Percentiles rank a stretch among this genome's conserved stretches.
Conservation (phyloP, 441 rosid species). For the Croton setiger region DNA sequence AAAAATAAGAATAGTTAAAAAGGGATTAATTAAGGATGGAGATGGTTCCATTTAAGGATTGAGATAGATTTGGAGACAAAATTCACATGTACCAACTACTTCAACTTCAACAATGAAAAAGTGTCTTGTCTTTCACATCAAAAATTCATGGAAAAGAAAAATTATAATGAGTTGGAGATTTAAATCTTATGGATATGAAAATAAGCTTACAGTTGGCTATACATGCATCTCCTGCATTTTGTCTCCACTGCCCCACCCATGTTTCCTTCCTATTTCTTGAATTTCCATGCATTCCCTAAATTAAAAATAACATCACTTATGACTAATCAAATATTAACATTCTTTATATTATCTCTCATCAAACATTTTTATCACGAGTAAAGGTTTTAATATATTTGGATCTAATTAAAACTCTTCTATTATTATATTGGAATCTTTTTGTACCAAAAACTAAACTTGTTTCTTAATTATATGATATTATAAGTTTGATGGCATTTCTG, state of each 20-base stretch:
- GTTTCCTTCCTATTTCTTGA: not conserved
- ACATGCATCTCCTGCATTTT: conserved; percentile 19
- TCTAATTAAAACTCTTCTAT: too few species aligned
- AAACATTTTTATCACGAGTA: too few species aligned
- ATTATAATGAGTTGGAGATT: conserved; percentile 18
- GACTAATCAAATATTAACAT: too few species aligned
- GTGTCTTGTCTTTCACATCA: conserved; percentile 30
- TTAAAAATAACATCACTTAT: too few species aligned
- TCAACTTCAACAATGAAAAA: conserved; percentile 1
- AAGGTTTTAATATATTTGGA: too few species aligned
- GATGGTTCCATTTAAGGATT: not conserved
- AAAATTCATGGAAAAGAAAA: conserved; percentile 3
- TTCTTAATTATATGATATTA: too few species aligned
- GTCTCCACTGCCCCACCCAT: conserved; percentile 25
- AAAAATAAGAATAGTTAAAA: not conserved
- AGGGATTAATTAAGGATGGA: not conserved
- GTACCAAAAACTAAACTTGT: too few species aligned
- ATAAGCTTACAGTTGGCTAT: conserved; percentile 27
- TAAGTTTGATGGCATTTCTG: too few species aligned
- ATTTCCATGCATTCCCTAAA: not conserved
- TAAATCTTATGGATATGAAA: conserved; percentile 1
- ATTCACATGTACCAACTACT: conserved; percentile 8
- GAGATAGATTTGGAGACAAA: conserved; percentile 6
- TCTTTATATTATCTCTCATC: too few species aligned
- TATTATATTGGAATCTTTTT: too few species aligned